Evolutionary conservation across 768 basidiomycete species (phyloP).

Genomic region (Boletus edulis): DNA sequence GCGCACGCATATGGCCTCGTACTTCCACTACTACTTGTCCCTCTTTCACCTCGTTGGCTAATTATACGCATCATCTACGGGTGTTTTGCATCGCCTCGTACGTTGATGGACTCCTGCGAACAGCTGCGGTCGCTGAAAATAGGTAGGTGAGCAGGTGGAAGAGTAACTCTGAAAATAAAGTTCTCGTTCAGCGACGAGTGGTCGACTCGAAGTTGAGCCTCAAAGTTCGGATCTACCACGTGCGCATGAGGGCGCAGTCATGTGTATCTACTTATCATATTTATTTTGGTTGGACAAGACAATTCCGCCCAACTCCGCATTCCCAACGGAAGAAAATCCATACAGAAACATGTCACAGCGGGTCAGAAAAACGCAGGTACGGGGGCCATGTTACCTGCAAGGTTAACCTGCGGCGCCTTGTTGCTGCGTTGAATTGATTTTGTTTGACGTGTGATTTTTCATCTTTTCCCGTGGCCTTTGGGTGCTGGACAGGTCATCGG

Average conservation of each 20-base stretch:
- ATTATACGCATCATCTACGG: conserved; percentile 9
- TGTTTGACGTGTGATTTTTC: background rate
- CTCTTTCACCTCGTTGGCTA: background rate
- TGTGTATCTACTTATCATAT: conserved; percentile 1
- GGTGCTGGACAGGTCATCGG: background rate
- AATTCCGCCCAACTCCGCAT: background rate
- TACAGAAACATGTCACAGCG: background rate
- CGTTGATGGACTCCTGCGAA: background rate
- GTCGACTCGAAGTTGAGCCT: background rate
- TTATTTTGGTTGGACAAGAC: background rate
- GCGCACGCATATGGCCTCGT: conserved; percentile 4
- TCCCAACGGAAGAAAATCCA: background rate
- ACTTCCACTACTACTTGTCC: background rate
- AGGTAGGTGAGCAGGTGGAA: conserved; percentile 5
- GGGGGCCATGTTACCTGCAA: background rate
- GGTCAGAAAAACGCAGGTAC: background rate
- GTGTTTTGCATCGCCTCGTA: background rate
- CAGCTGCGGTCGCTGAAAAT: conserved; percentile 13
- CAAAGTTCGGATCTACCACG: conserved; percentile 12
- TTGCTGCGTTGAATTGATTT: background rate
- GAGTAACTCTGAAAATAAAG: conserved; percentile 7
- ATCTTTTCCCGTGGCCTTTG: background rate
- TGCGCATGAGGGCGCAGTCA: conserved; percentile 8
- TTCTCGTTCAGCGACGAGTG: conserved; percentile 12
- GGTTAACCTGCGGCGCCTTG: background rate